These are phyloP conservation scores for Trichomonascus vanleenenianus DNA, from an alignment of 805 yeast genomes.

Conservation along the genomic window DNA sequence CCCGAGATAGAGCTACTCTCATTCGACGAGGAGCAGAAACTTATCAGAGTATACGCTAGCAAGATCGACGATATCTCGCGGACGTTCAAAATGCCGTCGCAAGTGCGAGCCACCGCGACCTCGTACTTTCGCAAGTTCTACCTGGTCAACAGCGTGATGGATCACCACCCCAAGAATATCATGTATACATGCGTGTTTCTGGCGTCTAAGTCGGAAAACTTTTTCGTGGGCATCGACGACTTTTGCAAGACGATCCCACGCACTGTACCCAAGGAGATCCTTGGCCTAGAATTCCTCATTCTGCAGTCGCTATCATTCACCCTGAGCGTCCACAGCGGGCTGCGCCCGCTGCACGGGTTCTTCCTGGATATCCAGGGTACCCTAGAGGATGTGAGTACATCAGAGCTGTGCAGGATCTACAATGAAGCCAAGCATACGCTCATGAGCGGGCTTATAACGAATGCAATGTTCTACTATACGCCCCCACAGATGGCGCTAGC, in stretches of 20 bases:
- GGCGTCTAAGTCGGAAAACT: slow-evolving; percentile 90
- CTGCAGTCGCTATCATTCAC: slow-evolving; percentile 72
- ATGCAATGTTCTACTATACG: slow-evolving; percentile 67
- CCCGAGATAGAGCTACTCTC: slow-evolving; percentile 41
- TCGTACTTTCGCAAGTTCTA: slow-evolving; percentile 77
- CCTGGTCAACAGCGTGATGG: slow-evolving; percentile 74
- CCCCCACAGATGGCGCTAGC: slow-evolving; percentile 97
- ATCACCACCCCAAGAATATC: slow-evolving; percentile 76
- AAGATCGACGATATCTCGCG: slow-evolving; percentile 64
- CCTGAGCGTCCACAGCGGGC: slow-evolving; percentile 80
- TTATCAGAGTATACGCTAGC: slow-evolving; percentile 64
- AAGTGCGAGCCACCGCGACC: slow-evolving; percentile 79
- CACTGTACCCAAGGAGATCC: slow-evolving; percentile 53
- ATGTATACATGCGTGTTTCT: slow-evolving; percentile 75
- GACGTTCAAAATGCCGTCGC: slow-evolving; percentile 76
- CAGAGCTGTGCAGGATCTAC: slow-evolving; percentile 58
- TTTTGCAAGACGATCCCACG: slow-evolving; percentile 67
- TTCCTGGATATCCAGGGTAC: slow-evolving; percentile 76
- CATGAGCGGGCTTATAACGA: slow-evolving; percentile 64
- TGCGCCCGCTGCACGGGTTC: slow-evolving; percentile 86
- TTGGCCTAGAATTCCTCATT: slow-evolving; percentile 72
- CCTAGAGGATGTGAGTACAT: slow-evolving; percentile 31
- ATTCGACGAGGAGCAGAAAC: slow-evolving; percentile 59
- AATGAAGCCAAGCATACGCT: slow-evolving; percentile 62
- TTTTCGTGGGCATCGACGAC: slow-evolving; percentile 74